These are phyloP conservation scores for Aquilaria malaccensis DNA, from an alignment of 345 rosid species.

Conservation along the genomic window DNA sequence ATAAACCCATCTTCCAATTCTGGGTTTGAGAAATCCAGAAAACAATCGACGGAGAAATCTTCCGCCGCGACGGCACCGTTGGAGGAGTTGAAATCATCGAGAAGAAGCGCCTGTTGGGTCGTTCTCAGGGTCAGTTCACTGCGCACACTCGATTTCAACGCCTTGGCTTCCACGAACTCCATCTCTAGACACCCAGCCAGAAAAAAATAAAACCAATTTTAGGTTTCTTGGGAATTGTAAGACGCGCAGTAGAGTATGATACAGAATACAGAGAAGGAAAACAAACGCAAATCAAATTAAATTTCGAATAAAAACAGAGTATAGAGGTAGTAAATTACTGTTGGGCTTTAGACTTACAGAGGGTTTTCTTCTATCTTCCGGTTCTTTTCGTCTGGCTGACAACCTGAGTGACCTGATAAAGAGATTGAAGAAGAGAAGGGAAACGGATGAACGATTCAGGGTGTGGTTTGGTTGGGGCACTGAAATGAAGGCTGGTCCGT, in stretches of 20 bases:
- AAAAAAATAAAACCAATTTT: not conserved
- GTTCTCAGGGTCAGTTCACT: constrained; percentile 29
- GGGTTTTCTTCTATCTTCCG: too few species aligned
- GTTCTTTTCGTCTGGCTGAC: too few species aligned
- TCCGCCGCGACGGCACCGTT: constrained; percentile 26
- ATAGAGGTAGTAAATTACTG: not conserved
- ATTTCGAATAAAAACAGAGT: not conserved
- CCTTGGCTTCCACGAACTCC: constrained; percentile 51
- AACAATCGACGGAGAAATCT: constrained; percentile 66
- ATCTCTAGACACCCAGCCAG: constrained; percentile 3
- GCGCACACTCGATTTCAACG: constrained; percentile 48
- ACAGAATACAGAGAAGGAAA: too few species aligned
- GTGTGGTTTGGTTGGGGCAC: constrained; percentile 18
- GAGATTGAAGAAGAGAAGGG: constrained; percentile 8
- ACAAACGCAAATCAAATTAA: not conserved
- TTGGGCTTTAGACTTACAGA: not conserved
- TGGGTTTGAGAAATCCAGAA: constrained; percentile 51
- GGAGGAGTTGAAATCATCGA: constrained; percentile 27
- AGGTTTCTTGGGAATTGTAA: too few species aligned
- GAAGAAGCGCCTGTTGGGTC: constrained; percentile 20
- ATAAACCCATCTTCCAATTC: constrained; percentile 20
- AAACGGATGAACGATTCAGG: constrained; percentile 4
- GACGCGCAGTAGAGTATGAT: too few species aligned
- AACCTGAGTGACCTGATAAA: constrained; percentile 16
- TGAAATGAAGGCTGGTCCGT: constrained; percentile 31